A percentile compares a stretch with the other conserved stretches of the same genome.
phyloP scores from a whole-genome alignment of 805 yeast genomes.

The Metschnikowia reukaufii region DNA sequence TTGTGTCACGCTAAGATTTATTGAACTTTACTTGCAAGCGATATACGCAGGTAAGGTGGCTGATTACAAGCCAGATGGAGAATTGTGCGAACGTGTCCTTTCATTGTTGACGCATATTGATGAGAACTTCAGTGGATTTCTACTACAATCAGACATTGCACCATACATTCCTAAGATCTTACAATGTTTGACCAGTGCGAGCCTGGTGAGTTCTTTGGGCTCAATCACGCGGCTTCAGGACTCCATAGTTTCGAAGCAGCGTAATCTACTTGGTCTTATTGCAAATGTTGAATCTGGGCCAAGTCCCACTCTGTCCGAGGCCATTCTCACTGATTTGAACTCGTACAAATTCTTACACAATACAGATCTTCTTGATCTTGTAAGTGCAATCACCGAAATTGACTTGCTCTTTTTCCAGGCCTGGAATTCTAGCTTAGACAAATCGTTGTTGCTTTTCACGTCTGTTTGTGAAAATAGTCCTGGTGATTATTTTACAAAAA shows the following conservation, averaged over 20 bases:
- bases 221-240: constrained; percentile 54
- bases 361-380: constrained; percentile 52
- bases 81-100: constrained; percentile 51
- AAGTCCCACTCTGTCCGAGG: constrained; percentile 1
- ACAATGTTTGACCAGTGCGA: constrained; percentile 36
- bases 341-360: constrained; percentile 53
- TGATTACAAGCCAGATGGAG: constrained; percentile 20
- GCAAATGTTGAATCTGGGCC: constrained; percentile 14
- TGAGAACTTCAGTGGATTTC: constrained; percentile 64
- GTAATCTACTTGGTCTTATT: constrained; percentile 30
- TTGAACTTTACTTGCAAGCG: constrained; percentile 19
- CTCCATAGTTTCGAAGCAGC: constrained; percentile 52
- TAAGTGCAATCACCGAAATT: constrained; percentile 63
- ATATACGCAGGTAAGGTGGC: constrained; percentile 28
- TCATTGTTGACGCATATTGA: constrained; percentile 55
- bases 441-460: constrained; percentile 65
- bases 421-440: constrained; percentile 83
- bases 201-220: constrained; percentile 3
- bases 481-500: constrained; percentile 39
- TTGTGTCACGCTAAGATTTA: constrained; percentile 27
- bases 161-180: constrained; percentile 57
- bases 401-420: constrained; percentile 60
- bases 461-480: constrained; percentile 28
- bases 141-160: constrained; percentile 62
- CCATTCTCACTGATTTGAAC: constrained; percentile 32